A percentile compares a stretch with the other conserved stretches of the same genome.
These are phyloP conservation scores for Chlorella sp. DNA, from an alignment of 139 green algal species.

Conservation along the genomic window DNA sequence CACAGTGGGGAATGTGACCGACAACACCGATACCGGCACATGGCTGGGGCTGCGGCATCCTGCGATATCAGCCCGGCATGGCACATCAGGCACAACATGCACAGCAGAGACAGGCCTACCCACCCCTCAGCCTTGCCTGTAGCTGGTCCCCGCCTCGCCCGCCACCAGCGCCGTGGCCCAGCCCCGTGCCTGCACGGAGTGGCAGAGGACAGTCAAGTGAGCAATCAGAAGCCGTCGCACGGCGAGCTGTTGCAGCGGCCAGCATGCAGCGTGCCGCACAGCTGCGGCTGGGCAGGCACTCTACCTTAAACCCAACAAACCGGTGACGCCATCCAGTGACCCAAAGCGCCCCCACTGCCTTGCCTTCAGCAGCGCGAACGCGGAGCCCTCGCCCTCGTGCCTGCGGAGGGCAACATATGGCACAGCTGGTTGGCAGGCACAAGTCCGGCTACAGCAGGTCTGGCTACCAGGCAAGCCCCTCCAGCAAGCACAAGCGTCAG, in stretches of 20 bases:
- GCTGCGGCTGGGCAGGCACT: too few species aligned
- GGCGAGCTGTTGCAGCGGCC: too few species aligned
- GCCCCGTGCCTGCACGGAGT: slow-evolving; percentile 33
- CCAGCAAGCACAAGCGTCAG: neutral
- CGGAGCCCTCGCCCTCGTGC: slow-evolving; percentile 85
- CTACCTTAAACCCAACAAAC: too few species aligned
- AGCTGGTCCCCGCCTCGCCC: slow-evolving; percentile 64
- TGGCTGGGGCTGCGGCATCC: too few species aligned
- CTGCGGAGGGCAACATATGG: slow-evolving; percentile 19
- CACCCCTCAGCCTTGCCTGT: slow-evolving; percentile 2
- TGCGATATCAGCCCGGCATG: too few species aligned
- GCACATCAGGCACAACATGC: neutral
- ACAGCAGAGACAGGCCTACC: neutral
- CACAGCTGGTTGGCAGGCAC: neutral
- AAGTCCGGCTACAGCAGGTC: neutral
- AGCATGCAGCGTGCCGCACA: too few species aligned
- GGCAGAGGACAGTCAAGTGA: too few species aligned
- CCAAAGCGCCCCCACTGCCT: too few species aligned
- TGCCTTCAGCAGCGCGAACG: slow-evolving; percentile 86
- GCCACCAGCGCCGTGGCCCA: slow-evolving; percentile 71
- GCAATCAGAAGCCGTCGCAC: too few species aligned
- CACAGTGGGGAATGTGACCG: too few species aligned
- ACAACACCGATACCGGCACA: too few species aligned
- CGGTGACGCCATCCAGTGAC: too few species aligned
- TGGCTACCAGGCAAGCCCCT: neutral